Base-by-base conservation (phyloP, 192 early-diverging fungal genomes). In the Polychytrium aggregatum region DNA sequence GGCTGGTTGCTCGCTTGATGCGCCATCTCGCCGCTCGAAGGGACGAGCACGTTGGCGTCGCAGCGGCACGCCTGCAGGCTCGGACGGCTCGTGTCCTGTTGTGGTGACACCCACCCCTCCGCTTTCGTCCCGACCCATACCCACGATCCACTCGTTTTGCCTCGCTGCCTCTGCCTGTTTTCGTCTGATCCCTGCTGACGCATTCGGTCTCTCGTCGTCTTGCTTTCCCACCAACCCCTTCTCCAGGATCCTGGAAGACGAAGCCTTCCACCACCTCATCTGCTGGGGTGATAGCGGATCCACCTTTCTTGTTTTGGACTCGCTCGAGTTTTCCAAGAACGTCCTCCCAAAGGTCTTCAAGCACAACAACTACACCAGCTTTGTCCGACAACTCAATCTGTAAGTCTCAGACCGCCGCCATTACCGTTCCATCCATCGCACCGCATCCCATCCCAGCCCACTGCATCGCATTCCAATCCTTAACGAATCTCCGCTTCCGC, bases 281-380 rank as follows among this genome's bases (percentile, higher is more conserved):
- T 57, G 60, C 41, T 95, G 91, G 91, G 82, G 87, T n/a, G 60
- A 62, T 13, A 65, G 74, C 20, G 91, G 91, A 44, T 82, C 87
- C 46, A 74, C 83, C 45, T 95, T 95, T 62, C 83, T 87, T 17
- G 85, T 95, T 18, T 82, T 79, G 43, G 88, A 91, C 44, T 82
- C 82, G 6, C 84, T 82, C 13, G 86, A 85, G 45, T 85, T 94
- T 50, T 82, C 84, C 18, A 80, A 76, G 46, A 67, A 59, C 8
- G 73, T 92, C 0, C 60, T 92, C 37, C 88, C 88, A 21, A 81
- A 84, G 57, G 83, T 87, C 52, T 92, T 90, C 56, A 90, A 89
- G 59, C 89, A 92, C 61, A 88, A 85, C 61, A 88, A 90, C 68
- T 90, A 83, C 81, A 80, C 83, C 46, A 88, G 86, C 64, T 90